phyloP scores from a whole-genome alignment of 2,329 filamentous ascomycete species.

The Coleophoma cylindrospora region DNA sequence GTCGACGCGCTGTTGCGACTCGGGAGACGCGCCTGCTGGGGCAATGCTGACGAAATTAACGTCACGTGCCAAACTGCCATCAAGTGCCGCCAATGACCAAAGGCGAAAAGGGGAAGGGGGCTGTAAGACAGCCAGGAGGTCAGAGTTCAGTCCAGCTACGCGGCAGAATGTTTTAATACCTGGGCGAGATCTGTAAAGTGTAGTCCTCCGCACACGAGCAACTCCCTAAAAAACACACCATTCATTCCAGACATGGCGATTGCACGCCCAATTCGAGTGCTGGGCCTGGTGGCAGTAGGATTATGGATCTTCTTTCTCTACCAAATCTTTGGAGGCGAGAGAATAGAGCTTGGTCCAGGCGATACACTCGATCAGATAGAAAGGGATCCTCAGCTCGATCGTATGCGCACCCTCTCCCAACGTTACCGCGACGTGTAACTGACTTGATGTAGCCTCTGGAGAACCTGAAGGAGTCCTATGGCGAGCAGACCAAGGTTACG shows the following conservation, averaged over 20 bases:
- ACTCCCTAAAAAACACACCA: constrained; percentile 5
- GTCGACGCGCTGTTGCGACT: constrained; percentile 1
- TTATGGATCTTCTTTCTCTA: constrained; percentile 77
- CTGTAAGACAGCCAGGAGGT: background rate
- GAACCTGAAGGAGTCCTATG: constrained; percentile 76
- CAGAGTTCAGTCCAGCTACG: background rate
- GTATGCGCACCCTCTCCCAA: constrained; percentile 46
- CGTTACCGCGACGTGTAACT: constrained; percentile 1
- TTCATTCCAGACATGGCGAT: constrained; percentile 62
- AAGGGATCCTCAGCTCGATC: constrained; percentile 80
- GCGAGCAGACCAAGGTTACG: constrained; percentile 73
- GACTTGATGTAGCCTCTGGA: constrained; percentile 57
- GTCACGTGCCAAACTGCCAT: constrained; percentile 1
- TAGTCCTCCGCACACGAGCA: too few relatives aligned
- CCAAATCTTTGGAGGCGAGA: constrained; percentile 61
- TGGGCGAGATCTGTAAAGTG: background rate
- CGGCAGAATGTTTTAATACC: background rate
- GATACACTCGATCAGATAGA: constrained; percentile 55
- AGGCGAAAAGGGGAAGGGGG: background rate
- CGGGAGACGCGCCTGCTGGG: constrained; percentile 10
- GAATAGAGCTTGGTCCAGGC: constrained; percentile 32
- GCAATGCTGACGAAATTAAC: too few relatives aligned
- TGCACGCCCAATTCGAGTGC: constrained; percentile 76
- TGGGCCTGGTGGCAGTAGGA: constrained; percentile 66
- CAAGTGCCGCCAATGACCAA: background rate